Evolutionary conservation across 306 rosid species (phyloP).

Genomic region (Corylus heterophylla): DNA sequence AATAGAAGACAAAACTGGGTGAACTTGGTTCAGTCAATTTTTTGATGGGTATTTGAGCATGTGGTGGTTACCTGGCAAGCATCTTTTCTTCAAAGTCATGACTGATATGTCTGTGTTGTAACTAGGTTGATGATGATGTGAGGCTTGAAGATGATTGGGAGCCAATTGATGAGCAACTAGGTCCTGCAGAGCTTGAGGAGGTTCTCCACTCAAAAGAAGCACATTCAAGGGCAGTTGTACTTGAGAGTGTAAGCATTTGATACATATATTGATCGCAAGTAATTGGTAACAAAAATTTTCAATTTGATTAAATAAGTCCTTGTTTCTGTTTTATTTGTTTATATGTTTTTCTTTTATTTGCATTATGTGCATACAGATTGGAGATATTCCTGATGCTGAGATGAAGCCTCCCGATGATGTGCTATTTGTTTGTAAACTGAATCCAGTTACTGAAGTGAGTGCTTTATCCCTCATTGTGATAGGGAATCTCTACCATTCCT

Average conservation of each 20-base stretch:
- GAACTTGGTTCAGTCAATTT: slow-evolving; percentile 11
- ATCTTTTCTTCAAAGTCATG: slow-evolving; percentile 19
- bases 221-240: slow-evolving; percentile 91
- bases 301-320: background rate
- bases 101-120: slow-evolving; percentile 20
- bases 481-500: slow-evolving; percentile 17
- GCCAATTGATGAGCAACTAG: slow-evolving; percentile 86
- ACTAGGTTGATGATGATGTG: slow-evolving; percentile 77
- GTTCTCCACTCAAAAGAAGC: slow-evolving; percentile 80
- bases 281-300: background rate
- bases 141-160: slow-evolving; percentile 99
- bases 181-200: slow-evolving; percentile 78
- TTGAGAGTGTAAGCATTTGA: slow-evolving; percentile 80
- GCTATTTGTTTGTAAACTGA: slow-evolving; percentile 89
- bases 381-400: slow-evolving; percentile 98
- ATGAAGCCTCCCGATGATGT: slow-evolving; percentile 92
- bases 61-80: slow-evolving; percentile 7
- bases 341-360: slow-evolving; percentile 20
- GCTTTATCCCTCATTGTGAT: background rate
- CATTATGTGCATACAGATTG: slow-evolving; percentile 54
- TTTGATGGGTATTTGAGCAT: background rate
- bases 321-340: background rate
- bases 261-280: slow-evolving; percentile 1
- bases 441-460: slow-evolving; percentile 93
- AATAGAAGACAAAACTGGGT: background rate